Percentiles rank a stretch among this genome's conserved stretches.
phyloP scores from a whole-genome alignment of 2,329 filamentous ascomycete genomes.

The Phaeosphaeriaceae sp. region DNA sequence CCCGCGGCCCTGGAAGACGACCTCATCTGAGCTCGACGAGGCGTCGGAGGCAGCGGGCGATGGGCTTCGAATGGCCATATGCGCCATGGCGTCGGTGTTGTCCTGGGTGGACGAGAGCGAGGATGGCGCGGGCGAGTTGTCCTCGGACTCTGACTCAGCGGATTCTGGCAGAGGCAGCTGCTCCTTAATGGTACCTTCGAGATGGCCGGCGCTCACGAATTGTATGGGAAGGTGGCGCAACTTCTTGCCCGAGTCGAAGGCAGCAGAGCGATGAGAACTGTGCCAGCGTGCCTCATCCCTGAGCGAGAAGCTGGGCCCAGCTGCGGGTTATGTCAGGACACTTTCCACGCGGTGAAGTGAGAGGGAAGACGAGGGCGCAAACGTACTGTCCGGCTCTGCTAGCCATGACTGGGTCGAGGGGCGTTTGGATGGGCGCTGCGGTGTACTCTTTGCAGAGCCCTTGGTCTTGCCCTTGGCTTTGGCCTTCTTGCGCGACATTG shows the following conservation, averaged over 20 bases:
- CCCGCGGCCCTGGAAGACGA: constrained; percentile 51
- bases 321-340: constrained; percentile 26
- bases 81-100: constrained; percentile 35
- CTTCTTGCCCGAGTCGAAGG: constrained; percentile 56
- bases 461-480: constrained; percentile 32
- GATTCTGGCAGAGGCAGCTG: constrained; percentile 25
- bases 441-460: constrained; percentile 25
- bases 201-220: constrained; percentile 67
- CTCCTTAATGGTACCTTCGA: constrained; percentile 45
- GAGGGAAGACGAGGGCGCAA: constrained; percentile 10
- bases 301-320: constrained; percentile 53
- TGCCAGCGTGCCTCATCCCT: constrained; percentile 66
- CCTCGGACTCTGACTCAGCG: constrained; percentile 15
- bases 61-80: constrained; percentile 46
- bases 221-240: constrained; percentile 63
- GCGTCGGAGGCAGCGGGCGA: constrained; percentile 40
- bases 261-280: constrained; percentile 55
- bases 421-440: constrained; percentile 25
- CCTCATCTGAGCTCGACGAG: constrained; percentile 64
- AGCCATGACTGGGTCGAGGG: constrained; percentile 20
- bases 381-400: constrained; percentile 26
- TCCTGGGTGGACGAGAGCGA: constrained; percentile 22
- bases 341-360: constrained; percentile 3
- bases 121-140: constrained; percentile 19
- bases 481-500: constrained; percentile 39